Evolutionary conservation across 2,329 filamentous ascomycete species (phyloP), one percentile per base, ranked within the genome.

Genomic region (Podosphaera xanthii): DNA sequence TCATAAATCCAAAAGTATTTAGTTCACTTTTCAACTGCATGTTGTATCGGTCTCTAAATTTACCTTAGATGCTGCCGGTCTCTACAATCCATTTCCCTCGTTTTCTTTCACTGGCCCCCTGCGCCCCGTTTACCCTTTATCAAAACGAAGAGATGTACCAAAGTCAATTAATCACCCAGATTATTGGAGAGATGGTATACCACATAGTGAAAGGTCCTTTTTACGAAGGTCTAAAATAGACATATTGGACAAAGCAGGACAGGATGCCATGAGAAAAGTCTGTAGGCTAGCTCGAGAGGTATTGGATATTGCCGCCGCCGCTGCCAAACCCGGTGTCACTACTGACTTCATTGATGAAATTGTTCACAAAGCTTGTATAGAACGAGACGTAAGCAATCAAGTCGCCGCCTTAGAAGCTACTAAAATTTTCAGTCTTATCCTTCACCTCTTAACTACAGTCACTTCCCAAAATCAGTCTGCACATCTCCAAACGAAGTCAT

Each of bases 381-480:
- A 96, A 73, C 81, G 92, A 72, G 80, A 96, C 65, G 91, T 96
- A 73, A 73, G 86, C 8, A 71, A 9, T 30, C n/a, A 12, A 46
- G 4, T 30, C 31, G n/a, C 38, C 12, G 8, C n/a, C 8, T 38
- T 8, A 30, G 1, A 8, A 54, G 30, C 6, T 60, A 52, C 66
- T 68, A 60, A 69, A 55, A 9, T 33, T 8, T 22, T 53, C 62
- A 96, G 90, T 86, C 89, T 8, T 97, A 97, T 70, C 91, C 91
- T 0, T 96, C 91, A 0, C 89, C 91, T 0, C 76, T 97, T 40
- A 96, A 96, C 74, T 97, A 97, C 74, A 86, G 87, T 75, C 77
- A 90, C 71, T 98, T 97, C 73, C 92, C 92, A 64, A 98, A 98
- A 74, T 98, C 92, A 0, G 87, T 96, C 62, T 98, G 92, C 73